Conservation (phyloP, 345 rosid genomes). For the thale cress (Arabidopsis thaliana) region DNA sequence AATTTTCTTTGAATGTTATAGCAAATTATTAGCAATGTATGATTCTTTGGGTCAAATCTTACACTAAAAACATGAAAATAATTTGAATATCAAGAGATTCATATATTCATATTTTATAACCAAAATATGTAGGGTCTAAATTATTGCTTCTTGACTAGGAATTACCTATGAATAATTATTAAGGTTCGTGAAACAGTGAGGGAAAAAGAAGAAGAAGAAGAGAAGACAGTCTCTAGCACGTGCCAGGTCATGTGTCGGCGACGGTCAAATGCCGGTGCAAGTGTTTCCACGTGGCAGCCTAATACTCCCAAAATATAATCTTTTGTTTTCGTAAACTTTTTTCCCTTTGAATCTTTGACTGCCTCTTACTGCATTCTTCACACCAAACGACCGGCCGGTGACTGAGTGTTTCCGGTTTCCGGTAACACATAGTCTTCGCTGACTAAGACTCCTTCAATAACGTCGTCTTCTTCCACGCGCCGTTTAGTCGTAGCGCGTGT, state of each 20-base stretch:
- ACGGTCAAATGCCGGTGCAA: slow-evolving; percentile 92
- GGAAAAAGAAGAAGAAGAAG: slow-evolving; percentile 17
- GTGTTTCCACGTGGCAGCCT: slow-evolving; percentile 62
- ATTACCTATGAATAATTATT: slow-evolving; percentile 23
- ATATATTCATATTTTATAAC: background rate
- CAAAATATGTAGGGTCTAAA: slow-evolving; percentile 31
- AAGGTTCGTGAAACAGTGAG: slow-evolving; percentile 26
- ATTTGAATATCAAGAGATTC: background rate
- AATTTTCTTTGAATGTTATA: background rate
- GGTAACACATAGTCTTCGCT: slow-evolving; percentile 54
- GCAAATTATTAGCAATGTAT: background rate
- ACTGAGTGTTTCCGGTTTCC: slow-evolving; percentile 45
- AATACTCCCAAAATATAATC: slow-evolving; percentile 23
- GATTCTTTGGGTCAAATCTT: background rate
- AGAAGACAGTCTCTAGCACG: slow-evolving; percentile 53
- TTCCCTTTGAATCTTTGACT: slow-evolving; percentile 59
- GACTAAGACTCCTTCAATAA: slow-evolving; percentile 55
- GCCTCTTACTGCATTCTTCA: slow-evolving; percentile 26
- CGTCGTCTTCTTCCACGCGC: slow-evolving; percentile 41
- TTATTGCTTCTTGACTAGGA: slow-evolving; percentile 33
- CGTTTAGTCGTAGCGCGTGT: slow-evolving; percentile 38
- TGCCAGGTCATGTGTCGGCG: slow-evolving; percentile 62
- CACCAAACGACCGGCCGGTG: slow-evolving; percentile 37
- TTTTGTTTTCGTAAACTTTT: background rate
- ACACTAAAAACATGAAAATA: background rate